phyloP scores from a whole-genome alignment of 2,329 filamentous ascomycete species.

The Venturia asperata region DNA sequence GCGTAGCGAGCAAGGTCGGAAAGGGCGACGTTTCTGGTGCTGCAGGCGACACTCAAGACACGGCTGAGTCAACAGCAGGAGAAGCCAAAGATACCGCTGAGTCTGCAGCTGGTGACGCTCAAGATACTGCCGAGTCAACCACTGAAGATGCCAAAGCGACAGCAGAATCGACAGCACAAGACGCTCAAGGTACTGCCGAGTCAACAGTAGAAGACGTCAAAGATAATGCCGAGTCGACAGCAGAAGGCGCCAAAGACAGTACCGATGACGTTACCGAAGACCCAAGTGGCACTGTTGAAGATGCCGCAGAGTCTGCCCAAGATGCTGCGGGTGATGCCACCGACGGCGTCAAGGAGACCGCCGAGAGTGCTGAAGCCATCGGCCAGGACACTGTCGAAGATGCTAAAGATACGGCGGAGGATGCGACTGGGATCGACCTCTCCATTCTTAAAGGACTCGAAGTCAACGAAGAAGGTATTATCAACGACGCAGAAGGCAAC shows the following conservation, averaged over 20 bases:
- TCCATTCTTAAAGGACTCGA: slow-evolving; percentile 44
- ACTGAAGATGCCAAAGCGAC: slow-evolving; percentile 29
- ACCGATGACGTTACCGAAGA: slow-evolving; percentile 27
- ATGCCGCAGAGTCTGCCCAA: slow-evolving; percentile 26
- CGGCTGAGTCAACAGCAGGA: slow-evolving; percentile 25
- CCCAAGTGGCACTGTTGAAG: slow-evolving; percentile 26
- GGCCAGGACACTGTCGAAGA: slow-evolving; percentile 27
- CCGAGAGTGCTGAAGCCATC: slow-evolving; percentile 23
- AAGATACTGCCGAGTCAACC: slow-evolving; percentile 23
- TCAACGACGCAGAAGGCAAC: slow-evolving; percentile 46
- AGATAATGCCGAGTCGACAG: slow-evolving; percentile 22
- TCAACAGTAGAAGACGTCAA: slow-evolving; percentile 26
- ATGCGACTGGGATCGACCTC: slow-evolving; percentile 30
- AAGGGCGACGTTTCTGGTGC: slow-evolving; percentile 27
- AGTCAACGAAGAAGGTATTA: slow-evolving; percentile 48
- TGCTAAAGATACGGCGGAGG: slow-evolving; percentile 26
- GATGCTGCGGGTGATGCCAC: slow-evolving; percentile 22
- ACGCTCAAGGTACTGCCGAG: slow-evolving; percentile 26
- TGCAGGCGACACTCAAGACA: slow-evolving; percentile 28
- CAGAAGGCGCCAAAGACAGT: slow-evolving; percentile 23
- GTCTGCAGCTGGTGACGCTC: slow-evolving; percentile 28
- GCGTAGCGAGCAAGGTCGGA: slow-evolving; percentile 17
- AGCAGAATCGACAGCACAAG: slow-evolving; percentile 26
- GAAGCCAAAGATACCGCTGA: slow-evolving; percentile 26
- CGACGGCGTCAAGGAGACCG: slow-evolving; percentile 22